These are phyloP conservation scores for Linaria vulgaris DNA, from an alignment of 257 asterid genomes.

Conservation along the genomic window DNA sequence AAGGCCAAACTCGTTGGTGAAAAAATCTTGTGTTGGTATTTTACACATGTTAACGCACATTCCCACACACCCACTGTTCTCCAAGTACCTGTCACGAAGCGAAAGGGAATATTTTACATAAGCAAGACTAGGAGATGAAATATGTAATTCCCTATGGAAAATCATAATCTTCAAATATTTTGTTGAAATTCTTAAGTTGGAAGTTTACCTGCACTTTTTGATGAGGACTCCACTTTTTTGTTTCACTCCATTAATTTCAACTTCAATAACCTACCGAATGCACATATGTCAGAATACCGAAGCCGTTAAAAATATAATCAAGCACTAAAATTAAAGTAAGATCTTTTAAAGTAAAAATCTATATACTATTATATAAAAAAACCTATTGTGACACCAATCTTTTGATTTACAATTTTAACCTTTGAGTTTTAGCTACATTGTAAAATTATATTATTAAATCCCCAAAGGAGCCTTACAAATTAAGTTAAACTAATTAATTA, in stretches of 20 bases:
- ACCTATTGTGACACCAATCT: no score
- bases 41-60: constrained; percentile 96
- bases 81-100: constrained; percentile 65
- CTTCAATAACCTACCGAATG: constrained; percentile 71
- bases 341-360: no score
- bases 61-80: constrained; percentile 95
- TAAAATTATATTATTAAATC: no score
- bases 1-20: constrained; percentile 95
- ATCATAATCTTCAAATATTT: background rate
- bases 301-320: background rate
- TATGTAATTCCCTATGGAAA: background rate
- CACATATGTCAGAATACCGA: constrained; percentile 18
- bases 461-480: no score
- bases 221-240: constrained; percentile 94
- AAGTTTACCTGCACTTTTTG: constrained; percentile 79
- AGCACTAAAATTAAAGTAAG: no score
- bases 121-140: background rate
- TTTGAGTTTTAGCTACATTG: no score
- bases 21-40: constrained; percentile 94
- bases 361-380: no score
- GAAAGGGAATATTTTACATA: background rate
- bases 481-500: no score
- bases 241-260: constrained; percentile 78
- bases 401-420: no score
- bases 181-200: background rate